Conservation (phyloP, 163 green algal genomes). For the Prototheca wickerhamii region DNA sequence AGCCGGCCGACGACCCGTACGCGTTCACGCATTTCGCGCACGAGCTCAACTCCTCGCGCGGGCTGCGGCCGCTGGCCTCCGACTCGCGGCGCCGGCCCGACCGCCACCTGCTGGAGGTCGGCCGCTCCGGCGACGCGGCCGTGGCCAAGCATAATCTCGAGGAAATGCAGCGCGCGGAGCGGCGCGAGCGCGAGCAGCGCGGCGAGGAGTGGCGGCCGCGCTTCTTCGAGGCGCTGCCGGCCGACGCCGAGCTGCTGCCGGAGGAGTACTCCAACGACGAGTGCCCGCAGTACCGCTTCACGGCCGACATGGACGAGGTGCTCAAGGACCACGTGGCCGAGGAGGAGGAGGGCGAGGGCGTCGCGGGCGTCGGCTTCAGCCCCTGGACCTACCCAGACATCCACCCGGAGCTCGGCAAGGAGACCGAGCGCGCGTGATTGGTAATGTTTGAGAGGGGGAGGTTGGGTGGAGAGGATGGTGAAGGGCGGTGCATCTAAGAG, state of each 20-base stretch:
- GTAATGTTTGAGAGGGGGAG: too few species aligned
- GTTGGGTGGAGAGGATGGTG: too few species aligned
- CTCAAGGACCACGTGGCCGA: background rate
- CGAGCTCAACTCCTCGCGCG: constrained; percentile 66
- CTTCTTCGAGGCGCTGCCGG: constrained; percentile 64
- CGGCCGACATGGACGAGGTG: constrained; percentile 21
- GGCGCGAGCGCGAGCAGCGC: constrained; percentile 48
- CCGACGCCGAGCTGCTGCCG: constrained; percentile 33
- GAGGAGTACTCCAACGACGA: constrained; percentile 51
- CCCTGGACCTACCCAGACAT: constrained; percentile 52
- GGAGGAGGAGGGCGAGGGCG: constrained; percentile 8
- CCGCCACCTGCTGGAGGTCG: constrained; percentile 60
- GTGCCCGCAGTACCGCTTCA: constrained; percentile 60
- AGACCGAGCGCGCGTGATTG: constrained; percentile 5
- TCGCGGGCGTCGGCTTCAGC: constrained; percentile 57
- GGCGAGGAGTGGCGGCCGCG: constrained; percentile 63
- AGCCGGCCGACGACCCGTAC: constrained; percentile 83
- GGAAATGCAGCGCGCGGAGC: constrained; percentile 71
- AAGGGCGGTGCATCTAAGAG: too few species aligned
- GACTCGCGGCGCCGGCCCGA: constrained; percentile 65
- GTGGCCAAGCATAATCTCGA: constrained; percentile 73
- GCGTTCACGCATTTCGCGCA: constrained; percentile 82
- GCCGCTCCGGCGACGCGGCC: constrained; percentile 47
- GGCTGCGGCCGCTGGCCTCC: constrained; percentile 44
- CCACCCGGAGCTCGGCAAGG: constrained; percentile 18